A percentile compares a stretch with the other conserved stretches of the same genome.
These are phyloP conservation scores for Fistulinella prunicolor DNA, from an alignment of 768 basidiomycete genomes.

Conservation along the genomic window DNA sequence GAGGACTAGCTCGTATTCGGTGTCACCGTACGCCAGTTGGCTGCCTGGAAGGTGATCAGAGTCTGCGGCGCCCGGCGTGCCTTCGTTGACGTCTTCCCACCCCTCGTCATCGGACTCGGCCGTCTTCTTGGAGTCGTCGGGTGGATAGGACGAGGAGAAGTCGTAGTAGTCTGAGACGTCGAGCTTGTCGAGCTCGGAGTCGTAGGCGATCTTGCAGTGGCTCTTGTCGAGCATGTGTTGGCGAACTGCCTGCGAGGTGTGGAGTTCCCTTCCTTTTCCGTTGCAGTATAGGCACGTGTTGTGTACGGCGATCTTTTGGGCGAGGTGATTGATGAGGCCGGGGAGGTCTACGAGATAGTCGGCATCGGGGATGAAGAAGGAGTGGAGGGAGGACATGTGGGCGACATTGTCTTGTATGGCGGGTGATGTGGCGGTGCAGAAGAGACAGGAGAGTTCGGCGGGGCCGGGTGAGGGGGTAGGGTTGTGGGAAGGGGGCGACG, in stretches of 20 bases:
- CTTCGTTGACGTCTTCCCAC: not conserved
- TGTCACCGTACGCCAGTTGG: constrained; percentile 74
- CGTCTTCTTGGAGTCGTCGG: constrained; percentile 30
- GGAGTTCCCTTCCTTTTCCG: constrained; percentile 76
- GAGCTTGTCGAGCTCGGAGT: constrained; percentile 71
- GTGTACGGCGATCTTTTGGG: constrained; percentile 90
- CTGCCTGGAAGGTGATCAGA: constrained; percentile 45
- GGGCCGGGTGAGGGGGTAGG: too few relatives aligned
- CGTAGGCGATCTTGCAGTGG: constrained; percentile 96
- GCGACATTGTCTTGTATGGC: constrained; percentile 64
- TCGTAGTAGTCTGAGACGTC: constrained; percentile 94
- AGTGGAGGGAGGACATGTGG: constrained; percentile 87
- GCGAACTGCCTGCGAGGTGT: constrained; percentile 80
- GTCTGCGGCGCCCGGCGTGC: constrained; percentile 16
- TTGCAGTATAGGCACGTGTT: constrained; percentile 94
- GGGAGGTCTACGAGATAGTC: constrained; percentile 83
- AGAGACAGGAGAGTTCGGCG: constrained; percentile 68
- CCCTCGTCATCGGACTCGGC: constrained; percentile 31
- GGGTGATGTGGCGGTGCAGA: constrained; percentile 59
- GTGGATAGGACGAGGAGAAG: constrained; percentile 78
- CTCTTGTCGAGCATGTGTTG: constrained; percentile 96
- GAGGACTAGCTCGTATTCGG: constrained; percentile 82
- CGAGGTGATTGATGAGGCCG: constrained; percentile 82
- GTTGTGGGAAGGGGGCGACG: constrained; percentile 16
- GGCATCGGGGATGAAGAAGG: constrained; percentile 94